phyloP scores from a whole-genome alignment of 2,329 filamentous ascomycete genomes.

The Orbilia ellipsospora region DNA sequence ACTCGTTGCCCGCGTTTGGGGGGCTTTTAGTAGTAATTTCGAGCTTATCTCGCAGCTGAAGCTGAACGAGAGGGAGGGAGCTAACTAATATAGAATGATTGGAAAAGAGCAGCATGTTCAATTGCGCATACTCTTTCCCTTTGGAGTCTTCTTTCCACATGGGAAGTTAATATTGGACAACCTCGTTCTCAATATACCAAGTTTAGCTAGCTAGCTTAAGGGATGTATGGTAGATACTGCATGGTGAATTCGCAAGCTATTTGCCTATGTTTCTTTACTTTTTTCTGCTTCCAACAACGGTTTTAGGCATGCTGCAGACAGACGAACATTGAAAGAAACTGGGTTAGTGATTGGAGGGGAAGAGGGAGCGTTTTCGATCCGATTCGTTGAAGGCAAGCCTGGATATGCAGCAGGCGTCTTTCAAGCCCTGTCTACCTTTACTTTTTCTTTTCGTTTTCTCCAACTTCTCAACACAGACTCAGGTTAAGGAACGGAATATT shows the following conservation, averaged over 20 bases:
- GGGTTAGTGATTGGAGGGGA: constrained; percentile 48
- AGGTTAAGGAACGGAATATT: too few relatives aligned
- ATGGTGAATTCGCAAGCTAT: background rate
- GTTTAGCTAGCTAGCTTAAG: too few relatives aligned
- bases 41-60: too few relatives aligned
- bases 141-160: too few relatives aligned
- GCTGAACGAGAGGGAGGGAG: too few relatives aligned
- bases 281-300: constrained; percentile 30
- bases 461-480: constrained; percentile 12
- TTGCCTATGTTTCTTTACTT: background rate
- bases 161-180: too few relatives aligned
- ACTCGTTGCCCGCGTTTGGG: too few relatives aligned
- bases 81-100: too few relatives aligned
- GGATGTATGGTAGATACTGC: background rate
- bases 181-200: too few relatives aligned
- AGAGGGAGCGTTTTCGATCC: constrained; percentile 44
- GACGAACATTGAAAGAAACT: background rate
- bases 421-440: background rate
- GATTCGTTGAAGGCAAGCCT: constrained; percentile 34
- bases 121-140: too few relatives aligned
- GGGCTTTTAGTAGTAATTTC: too few relatives aligned
- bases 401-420: background rate
- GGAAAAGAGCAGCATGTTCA: too few relatives aligned
- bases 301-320: constrained; percentile 44
- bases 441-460: background rate